A percentile compares a stretch with the other conserved stretches of the same genome.
Evolutionary conservation across 2,329 filamentous ascomycete genomes (phyloP).

Genomic region (Periconia digitata): DNA sequence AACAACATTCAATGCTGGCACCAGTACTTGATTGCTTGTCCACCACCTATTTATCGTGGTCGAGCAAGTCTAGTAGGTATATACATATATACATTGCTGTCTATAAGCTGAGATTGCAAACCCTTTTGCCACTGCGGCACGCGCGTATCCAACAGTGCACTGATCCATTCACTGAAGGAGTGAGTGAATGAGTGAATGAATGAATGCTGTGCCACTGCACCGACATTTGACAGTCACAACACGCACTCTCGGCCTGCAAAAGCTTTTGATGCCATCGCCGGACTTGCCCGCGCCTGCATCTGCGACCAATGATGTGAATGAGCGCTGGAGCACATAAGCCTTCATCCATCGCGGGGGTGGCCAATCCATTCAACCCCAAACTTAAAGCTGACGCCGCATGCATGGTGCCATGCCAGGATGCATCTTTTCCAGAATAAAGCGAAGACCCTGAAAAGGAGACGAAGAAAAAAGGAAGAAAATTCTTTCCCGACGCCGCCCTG

Average conservation of each 20-base stretch:
- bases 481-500: constrained; percentile 15
- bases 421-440: constrained; percentile 38
- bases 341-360: background rate
- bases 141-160: constrained; percentile 4
- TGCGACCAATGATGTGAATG: background rate
- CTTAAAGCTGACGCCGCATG: background rate
- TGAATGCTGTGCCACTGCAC: too few relatives aligned
- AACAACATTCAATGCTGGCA: too few relatives aligned
- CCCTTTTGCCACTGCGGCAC: too few relatives aligned
- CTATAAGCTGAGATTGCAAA: too few relatives aligned
- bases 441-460: constrained; percentile 9
- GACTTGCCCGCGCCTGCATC: constrained; percentile 22
- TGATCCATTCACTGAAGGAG: constrained; percentile 1
- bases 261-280: constrained; percentile 2
- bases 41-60: too few relatives aligned
- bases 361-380: background rate
- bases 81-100: too few relatives aligned
- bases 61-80: too few relatives aligned
- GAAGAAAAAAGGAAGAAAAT: constrained; percentile 14
- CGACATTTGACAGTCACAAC: constrained; percentile 1
- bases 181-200: too few relatives aligned
- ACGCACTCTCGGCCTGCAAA: background rate
- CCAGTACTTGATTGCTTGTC: too few relatives aligned
- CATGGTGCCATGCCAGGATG: background rate
- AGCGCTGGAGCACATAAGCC: background rate